Base-by-base conservation (phyloP, 495 filamentous ascomycete species). In the Aspergillus campestris region DNA sequence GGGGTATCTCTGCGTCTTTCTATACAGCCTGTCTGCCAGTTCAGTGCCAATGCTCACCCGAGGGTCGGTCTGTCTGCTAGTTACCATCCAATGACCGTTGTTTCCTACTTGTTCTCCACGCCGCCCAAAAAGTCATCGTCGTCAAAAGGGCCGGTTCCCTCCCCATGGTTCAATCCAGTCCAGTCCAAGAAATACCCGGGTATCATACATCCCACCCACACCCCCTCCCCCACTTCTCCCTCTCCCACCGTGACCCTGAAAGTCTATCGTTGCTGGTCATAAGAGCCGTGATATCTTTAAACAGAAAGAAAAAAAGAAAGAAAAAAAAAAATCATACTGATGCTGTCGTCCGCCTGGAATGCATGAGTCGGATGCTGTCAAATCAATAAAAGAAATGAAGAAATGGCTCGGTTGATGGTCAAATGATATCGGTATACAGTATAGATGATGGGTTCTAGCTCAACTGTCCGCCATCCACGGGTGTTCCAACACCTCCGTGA, bases 401-500 rank as follows among this genome's bases (percentile, higher is more conserved):
- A 35, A 32, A 27, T 33, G 43, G 18, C 13, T 11, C 6, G 7
- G n/a, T 11, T 34, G 8, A 36, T 12, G 7, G 9, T 13, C 13
- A 30, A 13, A 40, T 40, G 11, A 40, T 30, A 13, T 13, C 27
- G 38, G 15, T 40, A 27, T 40, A 40, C 6, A 15, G 7, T 18
- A 9, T 18, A 31, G 24, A 28, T 37, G 7, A 13, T 38, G 9
- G 10, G 18, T 31, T 27, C 14, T 3, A 30, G 11, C 38, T 61
- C 41, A 66, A 32, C 35, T 49, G 39, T 55, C 61, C 4, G 45
- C 40, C 69, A 73, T 67, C 92, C 92, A 98, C 11, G 81, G 76
- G 67, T 96, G 91, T 11, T 86, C 82, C 45, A 94, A 63, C 9
- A 98, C 88, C 57, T 87, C 78, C 29, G 83, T 81, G 47, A 98